These are phyloP conservation scores for Gamarada debralockiae DNA, from an alignment of 495 filamentous ascomycete species.

Conservation along the genomic window DNA sequence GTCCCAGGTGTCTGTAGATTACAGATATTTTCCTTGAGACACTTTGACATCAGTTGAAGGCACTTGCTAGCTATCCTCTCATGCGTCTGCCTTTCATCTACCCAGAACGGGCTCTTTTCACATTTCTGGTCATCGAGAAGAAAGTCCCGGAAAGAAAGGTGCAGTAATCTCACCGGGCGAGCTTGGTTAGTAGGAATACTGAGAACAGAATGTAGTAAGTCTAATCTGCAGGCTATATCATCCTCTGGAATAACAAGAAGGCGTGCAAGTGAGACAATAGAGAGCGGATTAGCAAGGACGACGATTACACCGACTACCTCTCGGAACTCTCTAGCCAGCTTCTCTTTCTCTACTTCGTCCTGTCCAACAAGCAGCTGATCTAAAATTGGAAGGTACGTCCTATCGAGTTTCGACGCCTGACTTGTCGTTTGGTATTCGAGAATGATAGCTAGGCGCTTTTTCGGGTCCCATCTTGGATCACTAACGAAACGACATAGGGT, in stretches of 20 bases:
- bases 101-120: conserved; percentile 33
- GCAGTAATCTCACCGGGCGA: conserved; percentile 28
- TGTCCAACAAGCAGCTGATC: conserved; percentile 15
- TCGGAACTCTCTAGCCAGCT: conserved; percentile 19
- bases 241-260: conserved; percentile 17
- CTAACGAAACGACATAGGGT: conserved; percentile 37
- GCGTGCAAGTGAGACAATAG: conserved; percentile 10
- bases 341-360: conserved; percentile 11
- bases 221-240: conserved; percentile 16
- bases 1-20: conserved; percentile 27
- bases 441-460: conserved; percentile 24
- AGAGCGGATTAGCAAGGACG: conserved; percentile 17
- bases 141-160: conserved; percentile 50
- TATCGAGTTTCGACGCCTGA: conserved; percentile 25
- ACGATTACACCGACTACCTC: conserved; percentile 30
- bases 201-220: conserved; percentile 27
- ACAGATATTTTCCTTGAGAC: conserved; percentile 38
- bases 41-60: conserved; percentile 29
- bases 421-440: conserved; percentile 23
- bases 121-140: conserved; percentile 34
- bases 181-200: conserved; percentile 18
- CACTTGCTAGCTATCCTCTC: conserved; percentile 30
- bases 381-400: conserved; percentile 25
- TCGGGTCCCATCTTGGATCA: conserved; percentile 22
- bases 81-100: conserved; percentile 36